Evolutionary conservation across 345 rosid genomes (phyloP).

Genomic region (Euphorbia tirucalli): DNA sequence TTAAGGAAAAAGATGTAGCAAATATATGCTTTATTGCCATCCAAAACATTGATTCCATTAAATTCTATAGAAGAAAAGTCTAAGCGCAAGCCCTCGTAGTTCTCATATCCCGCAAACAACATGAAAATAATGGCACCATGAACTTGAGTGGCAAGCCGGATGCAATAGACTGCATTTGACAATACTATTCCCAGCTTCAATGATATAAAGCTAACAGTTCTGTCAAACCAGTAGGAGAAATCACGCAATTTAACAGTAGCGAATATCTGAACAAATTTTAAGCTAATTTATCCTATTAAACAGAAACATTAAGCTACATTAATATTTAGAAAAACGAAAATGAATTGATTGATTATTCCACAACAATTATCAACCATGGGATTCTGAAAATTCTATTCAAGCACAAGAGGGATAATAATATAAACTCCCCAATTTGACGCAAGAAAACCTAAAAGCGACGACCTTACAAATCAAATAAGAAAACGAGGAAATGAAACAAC

Average conservation of each 20-base stretch:
- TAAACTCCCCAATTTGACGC: background rate
- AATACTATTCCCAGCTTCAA: background rate
- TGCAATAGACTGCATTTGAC: background rate
- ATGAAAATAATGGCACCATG: background rate
- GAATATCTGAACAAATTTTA: background rate
- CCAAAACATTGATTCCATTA: constrained; percentile 1
- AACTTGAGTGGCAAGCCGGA: background rate
- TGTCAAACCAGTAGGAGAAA: background rate
- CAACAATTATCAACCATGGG: background rate
- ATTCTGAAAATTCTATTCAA: background rate
- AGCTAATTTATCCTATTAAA: background rate
- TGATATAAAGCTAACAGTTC: no score
- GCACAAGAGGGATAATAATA: background rate
- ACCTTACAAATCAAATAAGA: constrained; percentile 1
- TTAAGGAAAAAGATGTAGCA: background rate
- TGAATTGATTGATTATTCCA: background rate
- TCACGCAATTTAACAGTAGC: background rate
- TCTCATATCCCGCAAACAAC: background rate
- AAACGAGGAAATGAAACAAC: background rate
- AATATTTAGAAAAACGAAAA: background rate
- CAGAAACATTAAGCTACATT: background rate
- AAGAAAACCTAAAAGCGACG: constrained; percentile 1
- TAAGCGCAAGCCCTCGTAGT: background rate
- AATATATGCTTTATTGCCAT: background rate
- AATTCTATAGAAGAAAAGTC: background rate